A percentile compares a stretch with the other conserved stretches of the same genome.
These are phyloP conservation scores for Murraya koenigii DNA, from an alignment of 345 rosid species.

Conservation along the genomic window DNA sequence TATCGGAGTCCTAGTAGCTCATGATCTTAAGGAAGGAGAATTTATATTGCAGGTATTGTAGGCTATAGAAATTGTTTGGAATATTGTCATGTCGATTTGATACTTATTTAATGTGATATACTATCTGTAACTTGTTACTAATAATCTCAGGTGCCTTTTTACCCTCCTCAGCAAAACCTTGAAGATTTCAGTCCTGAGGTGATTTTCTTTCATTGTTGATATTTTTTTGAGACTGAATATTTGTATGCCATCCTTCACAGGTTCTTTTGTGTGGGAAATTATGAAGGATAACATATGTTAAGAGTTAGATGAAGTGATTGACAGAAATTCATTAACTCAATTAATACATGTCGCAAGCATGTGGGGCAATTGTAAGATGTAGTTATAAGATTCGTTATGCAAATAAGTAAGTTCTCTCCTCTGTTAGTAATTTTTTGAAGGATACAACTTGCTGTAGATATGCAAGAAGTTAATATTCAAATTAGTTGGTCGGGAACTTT, in stretches of 20 bases:
- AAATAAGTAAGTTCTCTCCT: slow-evolving; percentile 1
- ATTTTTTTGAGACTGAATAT: neutral
- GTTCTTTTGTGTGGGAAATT: neutral
- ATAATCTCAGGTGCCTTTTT: slow-evolving; percentile 68
- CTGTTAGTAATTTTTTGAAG: slow-evolving; percentile 29
- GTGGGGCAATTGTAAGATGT: neutral
- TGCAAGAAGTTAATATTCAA: slow-evolving; percentile 74
- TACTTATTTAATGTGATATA: slow-evolving; percentile 2
- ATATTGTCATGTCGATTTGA: neutral
- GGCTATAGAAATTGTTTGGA: slow-evolving; percentile 1
- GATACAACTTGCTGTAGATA: slow-evolving; percentile 58
- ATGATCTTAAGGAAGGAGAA: slow-evolving; percentile 88
- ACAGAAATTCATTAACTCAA: neutral
- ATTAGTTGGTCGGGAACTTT: slow-evolving; percentile 84
- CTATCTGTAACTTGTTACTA: slow-evolving; percentile 11
- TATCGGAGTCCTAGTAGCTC: slow-evolving; percentile 93
- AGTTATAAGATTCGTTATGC: slow-evolving; percentile 2
- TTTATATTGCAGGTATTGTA: slow-evolving; percentile 77
- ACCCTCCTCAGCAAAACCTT: slow-evolving; percentile 89
- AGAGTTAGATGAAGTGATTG: neutral
- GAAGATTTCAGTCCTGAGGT: slow-evolving; percentile 77
- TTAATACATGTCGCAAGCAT: neutral
- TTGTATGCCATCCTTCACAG: neutral
- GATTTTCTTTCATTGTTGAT: slow-evolving; percentile 18
- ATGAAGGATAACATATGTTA: neutral